Evolutionary conservation across 345 rosid species (phyloP).

Genomic region (Nephelium lappaceum): DNA sequence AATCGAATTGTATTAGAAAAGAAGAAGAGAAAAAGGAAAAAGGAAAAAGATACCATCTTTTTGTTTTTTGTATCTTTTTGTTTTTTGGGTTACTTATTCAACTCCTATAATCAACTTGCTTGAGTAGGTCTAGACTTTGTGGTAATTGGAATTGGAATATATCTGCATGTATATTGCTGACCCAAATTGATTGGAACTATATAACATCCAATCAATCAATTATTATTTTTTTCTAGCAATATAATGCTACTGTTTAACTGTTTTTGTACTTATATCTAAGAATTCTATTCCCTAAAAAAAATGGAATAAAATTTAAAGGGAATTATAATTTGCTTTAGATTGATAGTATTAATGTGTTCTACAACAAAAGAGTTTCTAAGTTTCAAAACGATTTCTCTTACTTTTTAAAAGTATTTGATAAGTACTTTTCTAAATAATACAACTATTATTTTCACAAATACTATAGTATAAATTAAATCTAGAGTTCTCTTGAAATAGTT

Average conservation of each 20-base stretch:
- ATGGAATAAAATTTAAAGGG: no score
- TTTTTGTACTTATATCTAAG: no score
- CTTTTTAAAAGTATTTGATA: no score
- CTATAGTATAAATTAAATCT: no score
- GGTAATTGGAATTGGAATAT: conserved; percentile 9
- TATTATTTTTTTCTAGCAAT: neutral
- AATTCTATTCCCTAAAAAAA: no score
- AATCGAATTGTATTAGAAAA: neutral
- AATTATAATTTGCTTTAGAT: no score
- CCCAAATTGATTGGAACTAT: conserved; percentile 25
- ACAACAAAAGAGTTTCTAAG: no score
- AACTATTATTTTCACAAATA: no score
- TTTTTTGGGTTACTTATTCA: conserved; percentile 12
- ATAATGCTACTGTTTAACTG: neutral
- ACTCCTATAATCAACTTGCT: conserved; percentile 13
- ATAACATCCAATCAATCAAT: conserved; percentile 7
- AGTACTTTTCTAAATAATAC: no score
- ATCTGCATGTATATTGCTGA: neutral
- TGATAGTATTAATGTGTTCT: no score
- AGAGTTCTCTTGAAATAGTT: no score
- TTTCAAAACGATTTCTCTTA: no score
- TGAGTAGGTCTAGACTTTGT: neutral
- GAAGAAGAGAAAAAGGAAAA: neutral
- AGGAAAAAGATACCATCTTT: neutral
- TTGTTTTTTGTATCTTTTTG: neutral